Evolutionary conservation across 2,329 filamentous ascomycete species (phyloP).

Genomic region (Trichoderma sp.): DNA sequence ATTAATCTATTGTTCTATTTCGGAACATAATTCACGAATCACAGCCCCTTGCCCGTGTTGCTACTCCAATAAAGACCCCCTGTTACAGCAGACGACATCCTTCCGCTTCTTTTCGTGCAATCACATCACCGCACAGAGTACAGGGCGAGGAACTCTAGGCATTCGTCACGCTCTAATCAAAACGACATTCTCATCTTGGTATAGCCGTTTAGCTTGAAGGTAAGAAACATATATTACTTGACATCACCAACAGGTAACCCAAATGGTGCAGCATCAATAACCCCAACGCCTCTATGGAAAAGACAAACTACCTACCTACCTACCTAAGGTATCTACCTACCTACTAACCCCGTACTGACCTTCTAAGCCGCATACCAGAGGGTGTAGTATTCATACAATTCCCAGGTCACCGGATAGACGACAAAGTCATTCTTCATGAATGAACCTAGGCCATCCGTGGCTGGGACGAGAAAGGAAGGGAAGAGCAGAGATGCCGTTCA

Average conservation of each 20-base stretch:
- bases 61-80: conserved; percentile 9
- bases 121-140: not conserved
- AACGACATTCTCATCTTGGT: not conserved
- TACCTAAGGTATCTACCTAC: not conserved
- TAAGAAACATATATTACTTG: too few relatives aligned
- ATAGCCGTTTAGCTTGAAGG: not conserved
- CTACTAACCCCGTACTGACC: not conserved
- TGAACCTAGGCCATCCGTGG: conserved; percentile 1
- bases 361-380: conserved; percentile 7
- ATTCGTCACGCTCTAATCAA: not conserved
- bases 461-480: not conserved
- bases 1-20: not conserved
- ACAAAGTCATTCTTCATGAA: not conserved
- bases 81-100: not conserved
- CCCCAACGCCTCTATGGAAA: conserved; percentile 5
- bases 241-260: too few relatives aligned
- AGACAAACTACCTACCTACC: not conserved
- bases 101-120: conserved; percentile 9
- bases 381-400: conserved; percentile 12
- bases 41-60: not conserved
- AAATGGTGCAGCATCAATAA: not conserved
- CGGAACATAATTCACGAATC: not conserved
- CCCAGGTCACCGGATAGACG: not conserved
- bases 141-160: not conserved
- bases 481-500: conserved; percentile 4